These are phyloP conservation scores for Mixia osmundae DNA, from an alignment of 1,284 basidiomycete species.

Conservation along the genomic window DNA sequence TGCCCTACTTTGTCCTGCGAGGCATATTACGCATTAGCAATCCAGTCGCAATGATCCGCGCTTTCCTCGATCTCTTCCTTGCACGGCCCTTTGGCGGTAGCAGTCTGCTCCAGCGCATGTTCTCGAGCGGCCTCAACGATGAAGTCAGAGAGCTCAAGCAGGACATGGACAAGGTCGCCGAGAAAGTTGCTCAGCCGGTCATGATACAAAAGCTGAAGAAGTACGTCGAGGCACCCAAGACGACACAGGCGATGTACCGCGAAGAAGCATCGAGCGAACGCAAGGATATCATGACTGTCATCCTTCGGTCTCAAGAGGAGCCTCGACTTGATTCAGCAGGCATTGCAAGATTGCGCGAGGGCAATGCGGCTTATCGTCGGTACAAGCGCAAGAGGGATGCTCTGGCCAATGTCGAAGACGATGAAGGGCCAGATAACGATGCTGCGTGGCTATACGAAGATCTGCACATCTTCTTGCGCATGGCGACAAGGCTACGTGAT, in stretches of 20 bases:
- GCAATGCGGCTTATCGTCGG: slow-evolving; percentile 46
- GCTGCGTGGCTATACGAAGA: slow-evolving; percentile 91
- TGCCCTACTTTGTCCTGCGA: slow-evolving; percentile 95
- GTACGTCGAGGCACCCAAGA: slow-evolving; percentile 64
- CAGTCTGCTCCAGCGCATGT: slow-evolving; percentile 82
- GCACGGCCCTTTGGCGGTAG: slow-evolving; percentile 88
- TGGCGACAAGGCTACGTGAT: slow-evolving; percentile 59
- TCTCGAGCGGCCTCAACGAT: slow-evolving; percentile 69
- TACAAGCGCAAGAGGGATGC: slow-evolving; percentile 41
- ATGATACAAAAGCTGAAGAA: slow-evolving; percentile 68
- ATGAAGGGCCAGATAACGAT: slow-evolving; percentile 60
- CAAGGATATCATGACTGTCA: slow-evolving; percentile 52
- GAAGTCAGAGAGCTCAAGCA: slow-evolving; percentile 62
- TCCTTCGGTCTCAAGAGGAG: slow-evolving; percentile 57
- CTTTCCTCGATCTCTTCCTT: slow-evolving; percentile 82
- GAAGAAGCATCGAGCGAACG: slow-evolving; percentile 55
- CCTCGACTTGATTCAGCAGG: slow-evolving; percentile 43
- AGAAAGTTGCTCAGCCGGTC: slow-evolving; percentile 66
- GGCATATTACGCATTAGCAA: slow-evolving; percentile 80
- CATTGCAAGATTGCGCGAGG: slow-evolving; percentile 44
- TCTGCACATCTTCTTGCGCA: slow-evolving; percentile 46
- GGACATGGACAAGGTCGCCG: slow-evolving; percentile 61
- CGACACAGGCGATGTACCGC: slow-evolving; percentile 62
- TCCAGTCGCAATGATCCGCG: slow-evolving; percentile 84
- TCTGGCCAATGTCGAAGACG: slow-evolving; percentile 61